Conservation (phyloP, 148 eudicot genomes). For the Cornus kousa region DNA sequence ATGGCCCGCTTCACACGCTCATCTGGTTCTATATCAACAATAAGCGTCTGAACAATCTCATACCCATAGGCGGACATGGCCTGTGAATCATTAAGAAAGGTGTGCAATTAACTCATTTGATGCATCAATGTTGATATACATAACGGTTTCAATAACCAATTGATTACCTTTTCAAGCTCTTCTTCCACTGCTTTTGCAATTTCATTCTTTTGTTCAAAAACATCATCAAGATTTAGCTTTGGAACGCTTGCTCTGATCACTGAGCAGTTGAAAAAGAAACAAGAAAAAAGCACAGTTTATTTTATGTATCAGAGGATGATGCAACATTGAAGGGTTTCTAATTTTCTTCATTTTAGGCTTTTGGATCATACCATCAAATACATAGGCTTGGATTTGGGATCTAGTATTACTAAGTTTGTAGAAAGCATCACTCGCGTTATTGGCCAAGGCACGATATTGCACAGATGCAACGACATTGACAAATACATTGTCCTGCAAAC, state of each 20-base stretch:
- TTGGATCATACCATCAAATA: neutral
- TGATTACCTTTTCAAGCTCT: conserved; percentile 1
- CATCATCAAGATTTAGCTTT: conserved; percentile 31
- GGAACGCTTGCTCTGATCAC: conserved; percentile 44
- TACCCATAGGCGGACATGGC: conserved; percentile 44
- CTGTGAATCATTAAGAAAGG: conserved; percentile 16
- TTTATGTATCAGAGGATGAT: neutral
- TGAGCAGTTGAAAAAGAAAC: neutral
- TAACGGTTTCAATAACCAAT: neutral
- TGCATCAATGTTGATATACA: neutral
- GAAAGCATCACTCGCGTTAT: conserved; percentile 1
- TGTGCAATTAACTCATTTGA: neutral
- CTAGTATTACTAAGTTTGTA: conserved; percentile 1
- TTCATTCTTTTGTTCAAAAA: conserved; percentile 41
- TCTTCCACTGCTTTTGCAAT: conserved; percentile 10
- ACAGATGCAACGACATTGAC: neutral
- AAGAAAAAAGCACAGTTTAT: neutral
- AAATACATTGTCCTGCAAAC: conserved; percentile 1
- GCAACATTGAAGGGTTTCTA: neutral
- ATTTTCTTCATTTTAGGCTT: neutral
- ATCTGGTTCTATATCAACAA: conserved; percentile 45
- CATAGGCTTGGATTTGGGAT: conserved; percentile 4
- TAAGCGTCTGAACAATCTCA: conserved; percentile 48
- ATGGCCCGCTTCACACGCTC: conserved; percentile 40
- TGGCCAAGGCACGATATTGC: neutral